A percentile compares a stretch with the other conserved stretches of the same genome.
phyloP scores from a whole-genome alignment of 106 monocot species.

The Ottelia alismoides region DNA sequence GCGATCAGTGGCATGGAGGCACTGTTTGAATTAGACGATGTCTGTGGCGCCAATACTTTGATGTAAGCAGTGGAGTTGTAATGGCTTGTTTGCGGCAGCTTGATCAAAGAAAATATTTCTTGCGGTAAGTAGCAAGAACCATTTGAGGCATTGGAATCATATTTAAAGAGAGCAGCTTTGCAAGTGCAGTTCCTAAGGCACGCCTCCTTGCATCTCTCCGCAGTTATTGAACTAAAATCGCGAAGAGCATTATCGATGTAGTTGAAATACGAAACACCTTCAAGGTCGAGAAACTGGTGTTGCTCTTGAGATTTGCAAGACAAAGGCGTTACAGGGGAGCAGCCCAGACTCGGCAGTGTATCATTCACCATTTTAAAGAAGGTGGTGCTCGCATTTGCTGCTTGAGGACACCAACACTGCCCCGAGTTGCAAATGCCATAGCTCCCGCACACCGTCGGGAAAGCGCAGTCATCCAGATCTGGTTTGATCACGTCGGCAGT shows the following conservation, averaged over 20 bases:
- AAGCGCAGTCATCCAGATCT: neutral
- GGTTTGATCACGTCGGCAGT: neutral
- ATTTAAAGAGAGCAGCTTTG: neutral
- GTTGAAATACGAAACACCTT: conserved; percentile 1
- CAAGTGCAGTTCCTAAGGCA: neutral
- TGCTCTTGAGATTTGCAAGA: neutral
- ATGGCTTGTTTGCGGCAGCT: neutral
- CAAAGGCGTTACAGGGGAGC: neutral
- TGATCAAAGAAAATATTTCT: conserved; percentile 4
- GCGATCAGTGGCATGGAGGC: neutral
- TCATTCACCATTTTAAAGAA: neutral
- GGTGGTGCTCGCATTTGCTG: neutral
- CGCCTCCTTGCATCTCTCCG: neutral
- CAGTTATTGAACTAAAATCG: neutral
- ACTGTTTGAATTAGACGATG: neutral
- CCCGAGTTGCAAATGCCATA: conserved; percentile 1
- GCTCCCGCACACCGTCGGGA: conserved; percentile 4
- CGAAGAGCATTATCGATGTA: neutral
- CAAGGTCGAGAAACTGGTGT: neutral
- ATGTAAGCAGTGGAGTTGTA: conserved; percentile 13
- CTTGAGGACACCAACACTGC: neutral
- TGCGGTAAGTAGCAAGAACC: neutral
- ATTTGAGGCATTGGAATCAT: neutral
- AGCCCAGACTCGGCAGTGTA: neutral
- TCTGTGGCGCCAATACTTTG: neutral